Conservation (phyloP, 192 early-diverging fungal species). For the Chytriomyces confervae region DNA sequence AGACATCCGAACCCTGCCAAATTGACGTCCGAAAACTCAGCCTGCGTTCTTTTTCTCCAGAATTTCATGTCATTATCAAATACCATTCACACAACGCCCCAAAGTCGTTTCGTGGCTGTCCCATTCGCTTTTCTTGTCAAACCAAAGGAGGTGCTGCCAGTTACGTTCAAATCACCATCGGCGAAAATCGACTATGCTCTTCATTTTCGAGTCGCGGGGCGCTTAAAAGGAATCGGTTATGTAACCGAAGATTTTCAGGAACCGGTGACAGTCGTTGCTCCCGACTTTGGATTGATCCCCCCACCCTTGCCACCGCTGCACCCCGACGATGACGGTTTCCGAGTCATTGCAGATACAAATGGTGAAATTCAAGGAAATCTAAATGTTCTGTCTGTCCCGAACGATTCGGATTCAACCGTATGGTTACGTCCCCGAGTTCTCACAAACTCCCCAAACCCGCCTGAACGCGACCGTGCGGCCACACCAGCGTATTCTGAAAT, state of each 20-base stretch:
- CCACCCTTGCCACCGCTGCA: background rate
- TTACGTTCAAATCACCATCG: slow-evolving; percentile 12
- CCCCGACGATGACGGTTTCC: slow-evolving; percentile 9
- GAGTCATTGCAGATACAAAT: slow-evolving; percentile 14
- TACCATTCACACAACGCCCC: too few species aligned
- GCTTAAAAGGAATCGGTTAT: background rate
- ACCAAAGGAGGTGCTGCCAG: background rate
- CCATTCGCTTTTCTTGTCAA: background rate
- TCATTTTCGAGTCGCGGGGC: background rate
- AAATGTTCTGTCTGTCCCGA: background rate
- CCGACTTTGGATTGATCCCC: background rate
- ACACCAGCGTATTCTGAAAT: too few species aligned
- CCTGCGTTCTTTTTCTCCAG: too few species aligned
- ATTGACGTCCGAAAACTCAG: too few species aligned
- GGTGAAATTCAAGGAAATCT: slow-evolving; percentile 20
- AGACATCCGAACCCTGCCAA: too few species aligned
- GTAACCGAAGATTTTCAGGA: background rate
- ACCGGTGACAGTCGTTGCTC: slow-evolving; percentile 5
- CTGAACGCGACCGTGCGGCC: too few species aligned
- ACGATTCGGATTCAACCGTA: too few species aligned
- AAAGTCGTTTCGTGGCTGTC: background rate
- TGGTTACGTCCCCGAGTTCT: too few species aligned
- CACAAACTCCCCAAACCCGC: too few species aligned
- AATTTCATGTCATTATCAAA: too few species aligned
- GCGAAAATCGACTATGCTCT: slow-evolving; percentile 2